Conservation (phyloP, 2,329 filamentous ascomycete species). For the Penicillium corylophilum region DNA sequence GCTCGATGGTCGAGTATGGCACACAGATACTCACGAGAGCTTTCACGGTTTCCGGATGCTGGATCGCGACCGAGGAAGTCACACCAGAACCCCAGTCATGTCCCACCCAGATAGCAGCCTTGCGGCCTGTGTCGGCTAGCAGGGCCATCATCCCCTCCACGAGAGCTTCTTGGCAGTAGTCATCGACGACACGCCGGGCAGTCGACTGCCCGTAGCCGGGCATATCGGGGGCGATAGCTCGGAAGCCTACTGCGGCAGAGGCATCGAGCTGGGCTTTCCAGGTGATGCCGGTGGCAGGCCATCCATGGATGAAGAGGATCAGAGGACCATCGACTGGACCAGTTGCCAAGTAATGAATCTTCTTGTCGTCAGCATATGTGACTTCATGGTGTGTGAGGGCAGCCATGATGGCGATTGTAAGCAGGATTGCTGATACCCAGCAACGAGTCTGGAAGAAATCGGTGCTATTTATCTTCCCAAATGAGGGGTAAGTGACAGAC, state of each 20-base stretch:
- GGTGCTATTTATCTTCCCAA: too few species aligned
- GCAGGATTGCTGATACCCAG: too few species aligned
- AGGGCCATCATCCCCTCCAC: conserved; percentile 16
- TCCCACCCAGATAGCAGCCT: conserved; percentile 23
- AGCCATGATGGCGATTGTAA: not conserved
- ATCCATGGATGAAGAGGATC: conserved; percentile 40
- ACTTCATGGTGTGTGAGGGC: conserved; percentile 1
- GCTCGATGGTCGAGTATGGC: conserved; percentile 44
- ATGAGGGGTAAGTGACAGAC: too few species aligned
- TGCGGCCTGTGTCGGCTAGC: conserved; percentile 16
- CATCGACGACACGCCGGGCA: conserved; percentile 10
- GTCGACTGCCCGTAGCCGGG: conserved; percentile 16
- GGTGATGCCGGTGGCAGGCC: conserved; percentile 32
- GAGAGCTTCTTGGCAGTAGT: conserved; percentile 14
- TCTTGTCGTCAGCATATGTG: conserved; percentile 8
- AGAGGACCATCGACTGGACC: conserved; percentile 12
- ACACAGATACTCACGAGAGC: conserved; percentile 28
- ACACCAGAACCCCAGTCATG: conserved; percentile 14
- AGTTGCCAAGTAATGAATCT: conserved; percentile 13
- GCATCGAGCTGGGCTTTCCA: conserved; percentile 13
- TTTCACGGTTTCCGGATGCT: too few species aligned
- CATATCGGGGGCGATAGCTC: conserved; percentile 15
- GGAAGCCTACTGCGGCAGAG: conserved; percentile 13
- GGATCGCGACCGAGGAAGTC: too few species aligned
- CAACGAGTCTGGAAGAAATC: too few species aligned